These are phyloP conservation scores for Pelagomonas calceolata DNA, from an alignment of 108 stramenopile species.

Conservation along the genomic window DNA sequence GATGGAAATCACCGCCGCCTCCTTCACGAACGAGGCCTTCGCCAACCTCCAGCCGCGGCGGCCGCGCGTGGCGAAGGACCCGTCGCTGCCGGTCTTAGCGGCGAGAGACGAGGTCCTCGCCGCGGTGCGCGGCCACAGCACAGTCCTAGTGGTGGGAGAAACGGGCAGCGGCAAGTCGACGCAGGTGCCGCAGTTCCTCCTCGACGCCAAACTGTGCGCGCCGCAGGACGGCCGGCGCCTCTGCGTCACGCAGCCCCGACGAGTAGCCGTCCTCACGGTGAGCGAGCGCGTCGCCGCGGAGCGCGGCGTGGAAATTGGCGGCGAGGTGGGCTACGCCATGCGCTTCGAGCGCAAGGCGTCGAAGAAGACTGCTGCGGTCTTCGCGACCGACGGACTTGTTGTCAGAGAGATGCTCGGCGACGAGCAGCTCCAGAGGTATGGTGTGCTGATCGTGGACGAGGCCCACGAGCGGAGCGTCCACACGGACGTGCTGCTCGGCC, in stretches of 20 bases:
- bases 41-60: too few relatives aligned
- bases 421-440: constrained; percentile 74
- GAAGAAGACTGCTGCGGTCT: constrained; percentile 50
- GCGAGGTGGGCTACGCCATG: constrained; percentile 60
- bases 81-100: not conserved
- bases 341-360: constrained; percentile 56
- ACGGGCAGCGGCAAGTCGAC: constrained; percentile 91
- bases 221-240: constrained; percentile 40
- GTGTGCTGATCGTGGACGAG: constrained; percentile 88
- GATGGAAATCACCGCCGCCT: too few relatives aligned
- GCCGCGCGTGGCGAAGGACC: not conserved
- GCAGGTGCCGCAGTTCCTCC: constrained; percentile 81
- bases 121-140: constrained; percentile 26
- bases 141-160: constrained; percentile 83
- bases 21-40: too few relatives aligned
- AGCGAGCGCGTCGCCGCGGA: constrained; percentile 67
- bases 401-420: constrained; percentile 71
- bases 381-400: constrained; percentile 77
- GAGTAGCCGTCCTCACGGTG: constrained; percentile 76
- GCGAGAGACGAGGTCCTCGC: not conserved
- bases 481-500: constrained; percentile 77
- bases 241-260: constrained; percentile 75
- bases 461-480: constrained; percentile 84
- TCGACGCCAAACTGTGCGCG: constrained; percentile 68
- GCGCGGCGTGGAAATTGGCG: constrained; percentile 34